phyloP scores from a whole-genome alignment of 495 filamentous ascomycete species.

The Penicillium steckii region DNA sequence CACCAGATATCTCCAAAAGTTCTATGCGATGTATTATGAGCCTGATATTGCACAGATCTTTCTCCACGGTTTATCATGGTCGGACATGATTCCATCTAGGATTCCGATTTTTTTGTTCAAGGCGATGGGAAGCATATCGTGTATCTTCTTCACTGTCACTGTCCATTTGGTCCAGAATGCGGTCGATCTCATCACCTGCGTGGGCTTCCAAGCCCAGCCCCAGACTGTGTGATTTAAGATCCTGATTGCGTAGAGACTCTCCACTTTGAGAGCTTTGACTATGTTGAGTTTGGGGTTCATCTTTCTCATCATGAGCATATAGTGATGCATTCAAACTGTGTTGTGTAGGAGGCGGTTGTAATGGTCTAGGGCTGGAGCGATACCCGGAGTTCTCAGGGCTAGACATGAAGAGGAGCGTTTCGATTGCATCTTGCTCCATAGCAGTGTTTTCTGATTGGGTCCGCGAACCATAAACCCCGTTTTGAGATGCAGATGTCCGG shows the following conservation, averaged over 20 bases:
- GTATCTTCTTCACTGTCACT: slow-evolving; percentile 42
- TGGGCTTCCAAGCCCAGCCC: slow-evolving; percentile 30
- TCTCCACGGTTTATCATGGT: slow-evolving; percentile 1
- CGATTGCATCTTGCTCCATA: slow-evolving; percentile 84
- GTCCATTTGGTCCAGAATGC: slow-evolving; percentile 52
- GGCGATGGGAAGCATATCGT: slow-evolving; percentile 21
- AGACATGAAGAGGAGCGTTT: slow-evolving; percentile 83
- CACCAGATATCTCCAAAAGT: not conserved
- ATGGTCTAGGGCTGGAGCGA: slow-evolving; percentile 34
- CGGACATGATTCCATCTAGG: slow-evolving; percentile 6
- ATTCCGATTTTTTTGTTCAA: slow-evolving; percentile 4
- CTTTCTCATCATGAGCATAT: slow-evolving; percentile 17
- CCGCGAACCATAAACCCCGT: slow-evolving; percentile 34
- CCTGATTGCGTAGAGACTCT: slow-evolving; percentile 10
- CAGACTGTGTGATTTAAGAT: not conserved
- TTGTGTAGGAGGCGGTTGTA: slow-evolving; percentile 22
- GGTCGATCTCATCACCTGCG: slow-evolving; percentile 52
- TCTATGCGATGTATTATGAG: not conserved
- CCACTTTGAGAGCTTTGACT: slow-evolving; percentile 24
- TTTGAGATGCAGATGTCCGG: slow-evolving; percentile 21
- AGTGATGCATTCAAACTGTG: slow-evolving; percentile 34
- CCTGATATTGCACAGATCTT: not conserved
- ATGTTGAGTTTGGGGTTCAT: slow-evolving; percentile 4
- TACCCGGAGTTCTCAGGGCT: slow-evolving; percentile 73
- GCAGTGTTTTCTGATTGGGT: slow-evolving; percentile 65